Evolutionary conservation across 106 monocot species (phyloP), one percentile per base, ranked within the genome.

Genomic region (Platanthera zijinensis): DNA sequence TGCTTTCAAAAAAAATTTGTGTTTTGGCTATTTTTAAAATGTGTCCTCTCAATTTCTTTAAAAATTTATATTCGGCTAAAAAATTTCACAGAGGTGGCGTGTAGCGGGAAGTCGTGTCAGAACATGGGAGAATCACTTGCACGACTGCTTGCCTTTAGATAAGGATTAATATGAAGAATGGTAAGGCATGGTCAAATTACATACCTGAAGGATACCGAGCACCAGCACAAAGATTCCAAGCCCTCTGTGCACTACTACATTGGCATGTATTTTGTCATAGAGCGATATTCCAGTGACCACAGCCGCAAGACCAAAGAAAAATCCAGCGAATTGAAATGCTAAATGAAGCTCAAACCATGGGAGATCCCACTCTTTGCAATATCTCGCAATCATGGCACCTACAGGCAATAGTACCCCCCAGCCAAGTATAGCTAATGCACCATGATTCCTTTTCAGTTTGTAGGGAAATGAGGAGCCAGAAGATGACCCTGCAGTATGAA

Each of bases 331-430:
- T 53, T 93, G 90, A 63, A 93, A 72, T 7, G 75, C 39, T 19
- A 75, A 71, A 82, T 93, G 93, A 70, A 86, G 80, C 59, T 90
- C 80, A 71, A 71, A 90, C 93, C 93, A 93, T 14, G 81, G 71
- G 28, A 87, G 87, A 79, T 90, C 86, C 77, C 79, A 86, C 15
- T 79, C 79, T 69, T 78, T 88, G 79, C 77, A 86, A 71, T 93
- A 86, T 88, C 90, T 84, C 59, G 90, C 84, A 28, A 86, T 78
- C 18, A 90, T 84, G 6, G 75, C 86, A 0, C 93, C 93, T 10
- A 93, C 69, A 7, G 93, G 93, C 18, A 90, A 79, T 46, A 93
- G 79, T 18, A 93, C 75, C 48, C 93, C 93, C 93, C 93, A 93
- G 52, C 90, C 86, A 81, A 93, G 73, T 72, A 93, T 86, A 21